Conservation (phyloP, 2,329 filamentous ascomycete genomes). For the Alternaria novae-zelandiae region DNA sequence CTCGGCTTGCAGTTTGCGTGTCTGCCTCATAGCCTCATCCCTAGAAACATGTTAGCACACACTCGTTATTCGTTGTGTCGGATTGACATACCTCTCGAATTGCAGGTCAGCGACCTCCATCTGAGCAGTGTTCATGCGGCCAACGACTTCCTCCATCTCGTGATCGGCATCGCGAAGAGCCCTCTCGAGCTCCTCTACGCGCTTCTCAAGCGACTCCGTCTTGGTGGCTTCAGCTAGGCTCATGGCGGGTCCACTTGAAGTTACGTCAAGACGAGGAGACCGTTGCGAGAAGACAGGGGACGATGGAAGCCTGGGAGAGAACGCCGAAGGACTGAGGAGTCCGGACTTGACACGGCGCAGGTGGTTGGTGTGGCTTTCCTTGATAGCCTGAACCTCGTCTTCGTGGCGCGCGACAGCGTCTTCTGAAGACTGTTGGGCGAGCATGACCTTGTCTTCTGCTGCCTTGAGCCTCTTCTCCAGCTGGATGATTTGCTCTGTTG, state of each 20-base stretch:
- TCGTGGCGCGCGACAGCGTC: constrained; percentile 84
- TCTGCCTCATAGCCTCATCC: constrained; percentile 76
- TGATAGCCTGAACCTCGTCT: constrained; percentile 77
- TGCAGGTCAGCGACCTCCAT: constrained; percentile 83
- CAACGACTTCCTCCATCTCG: constrained; percentile 84
- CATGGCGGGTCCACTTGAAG: constrained; percentile 65
- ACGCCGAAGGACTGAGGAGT: constrained; percentile 55
- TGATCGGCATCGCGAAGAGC: constrained; percentile 76
- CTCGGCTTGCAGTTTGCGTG: constrained; percentile 70
- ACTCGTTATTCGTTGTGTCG: constrained; percentile 12
- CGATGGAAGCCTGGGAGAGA: constrained; percentile 66
- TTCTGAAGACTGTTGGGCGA: constrained; percentile 85
- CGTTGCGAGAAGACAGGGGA: constrained; percentile 67
- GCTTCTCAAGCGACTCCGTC: constrained; percentile 76
- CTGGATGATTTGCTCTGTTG: constrained; percentile 79
- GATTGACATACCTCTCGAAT: constrained; percentile 61
- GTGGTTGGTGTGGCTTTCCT: constrained; percentile 77
- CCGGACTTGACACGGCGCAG: constrained; percentile 72
- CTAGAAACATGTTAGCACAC: constrained; percentile 43
- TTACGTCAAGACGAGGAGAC: constrained; percentile 66
- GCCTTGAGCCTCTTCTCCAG: constrained; percentile 80
- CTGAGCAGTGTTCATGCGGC: constrained; percentile 81
- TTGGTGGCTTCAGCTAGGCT: constrained; percentile 72
- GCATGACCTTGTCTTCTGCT: constrained; percentile 83
- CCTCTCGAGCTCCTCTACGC: constrained; percentile 84